phyloP scores from a whole-genome alignment of 176 grass and related monocot species.

The Aegilops tauschii region DNA sequence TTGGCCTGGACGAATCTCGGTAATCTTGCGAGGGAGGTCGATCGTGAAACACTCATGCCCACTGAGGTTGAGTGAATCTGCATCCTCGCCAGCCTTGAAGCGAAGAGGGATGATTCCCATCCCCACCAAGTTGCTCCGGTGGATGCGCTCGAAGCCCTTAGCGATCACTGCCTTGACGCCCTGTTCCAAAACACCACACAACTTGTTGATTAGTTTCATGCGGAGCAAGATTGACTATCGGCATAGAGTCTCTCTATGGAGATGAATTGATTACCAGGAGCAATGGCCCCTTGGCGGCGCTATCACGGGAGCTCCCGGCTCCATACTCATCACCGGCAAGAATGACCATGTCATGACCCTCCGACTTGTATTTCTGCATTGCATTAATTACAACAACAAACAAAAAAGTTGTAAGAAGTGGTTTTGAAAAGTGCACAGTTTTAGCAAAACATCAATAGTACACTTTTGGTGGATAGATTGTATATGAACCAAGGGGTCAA shows the following conservation, averaged over 20 bases:
- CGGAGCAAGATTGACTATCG: neutral
- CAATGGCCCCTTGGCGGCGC: conserved; percentile 93
- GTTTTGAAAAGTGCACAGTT: neutral
- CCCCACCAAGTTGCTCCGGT: conserved; percentile 89
- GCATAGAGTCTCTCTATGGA: neutral
- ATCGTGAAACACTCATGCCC: conserved; percentile 78
- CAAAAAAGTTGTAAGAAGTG: neutral
- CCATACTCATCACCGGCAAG: conserved; percentile 90
- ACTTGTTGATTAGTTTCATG: neutral
- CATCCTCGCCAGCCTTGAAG: conserved; percentile 77
- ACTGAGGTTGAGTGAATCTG: conserved; percentile 75
- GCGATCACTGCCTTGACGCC: conserved; percentile 90
- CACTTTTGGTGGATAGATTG: neutral
- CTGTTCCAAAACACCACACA: conserved; percentile 37
- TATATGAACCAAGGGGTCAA: neutral
- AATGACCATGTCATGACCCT: conserved; percentile 72
- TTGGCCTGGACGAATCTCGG: conserved; percentile 80
- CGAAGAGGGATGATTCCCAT: conserved; percentile 94
- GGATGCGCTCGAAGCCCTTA: conserved; percentile 97
- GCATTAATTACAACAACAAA: neutral
- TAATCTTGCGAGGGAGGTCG: conserved; percentile 55
- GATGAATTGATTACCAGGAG: conserved; percentile 42
- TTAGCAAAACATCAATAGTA: neutral
- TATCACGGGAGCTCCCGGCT: conserved; percentile 94
- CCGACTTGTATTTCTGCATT: conserved; percentile 77